Base-by-base conservation (phyloP, 345 rosid species). In the Eucalyptus shirleyi region DNA sequence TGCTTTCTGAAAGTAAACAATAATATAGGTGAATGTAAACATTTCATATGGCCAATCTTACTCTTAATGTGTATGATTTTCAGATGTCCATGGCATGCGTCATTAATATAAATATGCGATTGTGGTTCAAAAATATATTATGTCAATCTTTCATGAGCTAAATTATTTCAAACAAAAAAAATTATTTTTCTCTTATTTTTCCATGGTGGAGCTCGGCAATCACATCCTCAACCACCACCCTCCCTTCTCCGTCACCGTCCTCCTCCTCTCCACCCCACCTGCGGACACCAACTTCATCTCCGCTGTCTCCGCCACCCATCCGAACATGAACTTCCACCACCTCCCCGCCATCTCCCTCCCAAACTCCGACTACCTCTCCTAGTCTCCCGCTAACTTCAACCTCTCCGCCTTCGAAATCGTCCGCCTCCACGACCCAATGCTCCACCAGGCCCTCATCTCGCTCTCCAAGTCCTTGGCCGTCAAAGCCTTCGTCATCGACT, bases 241-340 rank as follows among this genome's bases (percentile, higher is more conserved):
- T 59, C 90, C 90, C 45, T 67, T 88, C 85, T 34, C 87, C 87
- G 45, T 91, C 59, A 83, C 65, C 86, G 88, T 37, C 93, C 97
- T 55, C 92, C 96, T 7, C 93, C 93, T 88, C 90, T 90, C n/a
- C 88, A 94, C 89, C 93, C 93, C 89, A 90, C 95, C 86, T 77
- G 94, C 89, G 87, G 91, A 93, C 24, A 88, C 93, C 23, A 14
- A 90, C 15, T 93, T 91, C 87, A 72, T 90, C 44, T 49, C 91
- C 88, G 17, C 50, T 83, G 91, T 92, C 92, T 60, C 93, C 47
- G 47, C 91, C 89, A 4, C 92, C 88, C n/a, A 85, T 49, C 92
- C 95, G 59, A 87, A 93, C 65, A 90, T 95, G 44, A 88, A 90
- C 87, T 93, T 94, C 90, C 91, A 91, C 93, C 92, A 50, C 62